Percentiles rank a stretch among this genome's conserved stretches.
Evolutionary conservation across 106 monocot species (phyloP).

Genomic region (Dioscorea alata): DNA sequence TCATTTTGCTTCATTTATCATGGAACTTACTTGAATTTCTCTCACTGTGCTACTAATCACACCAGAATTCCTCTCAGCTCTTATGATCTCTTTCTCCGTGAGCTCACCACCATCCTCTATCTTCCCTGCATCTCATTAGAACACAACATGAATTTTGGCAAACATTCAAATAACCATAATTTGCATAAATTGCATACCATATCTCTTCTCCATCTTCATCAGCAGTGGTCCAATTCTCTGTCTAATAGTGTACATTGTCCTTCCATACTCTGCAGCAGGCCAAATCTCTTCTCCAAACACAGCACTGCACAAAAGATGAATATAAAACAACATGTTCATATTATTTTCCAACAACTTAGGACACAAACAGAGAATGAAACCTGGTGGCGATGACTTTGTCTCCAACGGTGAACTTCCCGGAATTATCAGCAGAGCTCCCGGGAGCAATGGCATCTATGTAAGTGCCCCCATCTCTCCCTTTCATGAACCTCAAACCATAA

Average conservation of each 20-base stretch:
- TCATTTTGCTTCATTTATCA: too few relatives aligned
- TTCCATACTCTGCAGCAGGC: conserved; percentile 91
- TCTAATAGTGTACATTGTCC: conserved; percentile 91
- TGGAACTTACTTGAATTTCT: conserved; percentile 70
- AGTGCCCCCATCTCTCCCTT: conserved; percentile 79
- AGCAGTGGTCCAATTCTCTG: conserved; percentile 91
- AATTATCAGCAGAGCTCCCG: conserved; percentile 49
- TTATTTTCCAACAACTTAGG: neutral
- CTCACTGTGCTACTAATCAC: conserved; percentile 74
- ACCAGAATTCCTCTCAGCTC: conserved; percentile 86
- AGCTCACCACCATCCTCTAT: conserved; percentile 50
- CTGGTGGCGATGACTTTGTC: conserved; percentile 93
- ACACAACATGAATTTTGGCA: neutral
- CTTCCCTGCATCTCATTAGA: conserved; percentile 38
- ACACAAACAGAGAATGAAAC: conserved; percentile 13
- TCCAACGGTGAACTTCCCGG: conserved; percentile 69
- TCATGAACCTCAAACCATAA: conserved; percentile 77
- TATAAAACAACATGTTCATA: neutral
- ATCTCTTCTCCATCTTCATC: conserved; percentile 90
- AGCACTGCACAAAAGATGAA: conserved; percentile 44
- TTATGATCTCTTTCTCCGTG: conserved; percentile 91
- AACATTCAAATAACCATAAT: conserved; percentile 32
- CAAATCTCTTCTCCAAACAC: conserved; percentile 93
- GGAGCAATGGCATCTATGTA: conserved; percentile 92
- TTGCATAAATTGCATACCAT: conserved; percentile 27